A percentile compares a stretch with the other conserved stretches of the same genome.
Conservation (phyloP, 2,329 filamentous ascomycete genomes). For the Fusarium newnesense region DNA sequence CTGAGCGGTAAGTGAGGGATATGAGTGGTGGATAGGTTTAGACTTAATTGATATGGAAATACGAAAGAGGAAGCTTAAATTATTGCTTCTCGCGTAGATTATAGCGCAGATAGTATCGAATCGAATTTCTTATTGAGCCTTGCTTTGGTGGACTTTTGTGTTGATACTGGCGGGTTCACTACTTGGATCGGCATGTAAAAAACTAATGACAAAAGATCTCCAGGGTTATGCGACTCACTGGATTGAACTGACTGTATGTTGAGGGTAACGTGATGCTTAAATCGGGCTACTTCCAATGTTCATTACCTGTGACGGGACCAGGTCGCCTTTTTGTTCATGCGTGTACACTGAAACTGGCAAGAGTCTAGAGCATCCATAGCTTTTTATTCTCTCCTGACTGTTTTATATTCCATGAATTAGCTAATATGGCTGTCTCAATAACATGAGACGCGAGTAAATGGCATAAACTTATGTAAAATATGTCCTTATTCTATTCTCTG, state of each 20-base stretch:
- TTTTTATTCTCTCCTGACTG: too few species aligned
- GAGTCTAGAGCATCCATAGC: too few species aligned
- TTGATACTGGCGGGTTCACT: not conserved
- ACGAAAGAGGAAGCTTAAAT: not conserved
- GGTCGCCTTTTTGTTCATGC: too few species aligned
- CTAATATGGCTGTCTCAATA: too few species aligned
- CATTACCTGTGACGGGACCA: too few species aligned
- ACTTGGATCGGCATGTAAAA: not conserved
- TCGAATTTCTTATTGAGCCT: not conserved
- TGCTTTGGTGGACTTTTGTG: not conserved
- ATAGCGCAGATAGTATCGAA: not conserved
- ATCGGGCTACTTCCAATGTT: too few species aligned
- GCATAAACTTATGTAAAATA: too few species aligned
- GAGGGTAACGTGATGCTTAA: not conserved
- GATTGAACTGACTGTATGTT: not conserved
- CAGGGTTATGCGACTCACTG: accelerated
- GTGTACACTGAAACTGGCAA: too few species aligned
- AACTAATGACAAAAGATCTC: not conserved
- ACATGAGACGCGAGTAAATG: too few species aligned
- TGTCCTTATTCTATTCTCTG: too few species aligned
- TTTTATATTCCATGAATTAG: too few species aligned
- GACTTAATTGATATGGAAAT: not conserved
- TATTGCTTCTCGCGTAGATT: not conserved
- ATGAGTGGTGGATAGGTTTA: not conserved
- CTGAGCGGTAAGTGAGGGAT: not conserved